Evolutionary conservation across 345 rosid species (phyloP).

Genomic region (Cardamine occulta): DNA sequence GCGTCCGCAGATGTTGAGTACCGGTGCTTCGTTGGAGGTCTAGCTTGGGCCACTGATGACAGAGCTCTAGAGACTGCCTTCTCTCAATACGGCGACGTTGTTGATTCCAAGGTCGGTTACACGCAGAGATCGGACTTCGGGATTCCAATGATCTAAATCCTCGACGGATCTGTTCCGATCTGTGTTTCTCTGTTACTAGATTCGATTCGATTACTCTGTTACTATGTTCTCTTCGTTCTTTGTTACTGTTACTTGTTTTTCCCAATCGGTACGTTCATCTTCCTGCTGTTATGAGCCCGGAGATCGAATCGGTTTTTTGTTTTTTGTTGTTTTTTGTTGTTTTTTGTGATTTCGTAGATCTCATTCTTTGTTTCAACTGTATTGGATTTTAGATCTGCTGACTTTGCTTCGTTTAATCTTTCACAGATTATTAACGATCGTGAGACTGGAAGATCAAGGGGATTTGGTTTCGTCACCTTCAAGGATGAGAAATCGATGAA

Average conservation of each 20-base stretch:
- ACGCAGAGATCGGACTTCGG: conserved; percentile 52
- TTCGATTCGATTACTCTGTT: conserved; percentile 61
- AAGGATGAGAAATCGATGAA: conserved; percentile 77
- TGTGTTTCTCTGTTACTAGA: conserved; percentile 56
- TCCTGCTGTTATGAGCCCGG: conserved; percentile 66
- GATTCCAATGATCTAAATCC: conserved; percentile 41
- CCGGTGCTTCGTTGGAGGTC: conserved; percentile 95
- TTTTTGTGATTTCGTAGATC: neutral
- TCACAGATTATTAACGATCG: conserved; percentile 81
- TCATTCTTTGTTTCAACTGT: neutral
- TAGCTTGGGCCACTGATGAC: conserved; percentile 93
- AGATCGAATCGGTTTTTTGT: conserved; percentile 71
- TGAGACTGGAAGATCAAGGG: conserved; percentile 90
- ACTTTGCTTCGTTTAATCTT: neutral
- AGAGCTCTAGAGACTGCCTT: conserved; percentile 62
- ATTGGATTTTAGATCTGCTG: neutral
- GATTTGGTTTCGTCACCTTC: conserved; percentile 91
- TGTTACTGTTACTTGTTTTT: conserved; percentile 67
- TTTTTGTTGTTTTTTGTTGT: neutral
- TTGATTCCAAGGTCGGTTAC: conserved; percentile 99
- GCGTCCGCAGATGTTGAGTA: conserved; percentile 73
- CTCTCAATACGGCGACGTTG: conserved; percentile 66
- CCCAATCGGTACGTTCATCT: conserved; percentile 92
- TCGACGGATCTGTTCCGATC: conserved; percentile 51
- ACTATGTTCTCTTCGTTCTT: conserved; percentile 43